These are phyloP conservation scores for Didymella glomerata DNA, from an alignment of 2,329 filamentous ascomycete genomes.

Conservation along the genomic window DNA sequence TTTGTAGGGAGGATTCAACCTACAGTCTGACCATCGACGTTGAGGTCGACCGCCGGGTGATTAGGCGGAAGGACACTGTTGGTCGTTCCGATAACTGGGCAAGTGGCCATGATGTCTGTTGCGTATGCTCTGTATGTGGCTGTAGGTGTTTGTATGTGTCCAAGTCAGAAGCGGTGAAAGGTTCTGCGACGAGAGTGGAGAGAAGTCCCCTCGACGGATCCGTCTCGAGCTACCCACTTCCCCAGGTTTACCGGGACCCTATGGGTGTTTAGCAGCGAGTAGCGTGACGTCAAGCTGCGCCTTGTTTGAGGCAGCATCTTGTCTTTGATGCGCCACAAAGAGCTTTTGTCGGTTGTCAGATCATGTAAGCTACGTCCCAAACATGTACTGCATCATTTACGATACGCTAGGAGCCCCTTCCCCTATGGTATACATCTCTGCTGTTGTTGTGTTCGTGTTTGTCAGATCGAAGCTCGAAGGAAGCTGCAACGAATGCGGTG, in stretches of 20 bases:
- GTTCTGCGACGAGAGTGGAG: constrained; percentile 15
- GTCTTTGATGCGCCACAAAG: background rate
- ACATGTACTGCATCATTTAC: background rate
- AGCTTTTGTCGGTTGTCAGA: background rate
- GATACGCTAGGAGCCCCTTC: background rate
- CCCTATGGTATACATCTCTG: background rate
- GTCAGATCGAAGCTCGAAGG: background rate
- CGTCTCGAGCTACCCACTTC: constrained; percentile 17
- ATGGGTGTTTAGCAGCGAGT: constrained; percentile 10
- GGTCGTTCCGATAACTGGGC: constrained; percentile 54
- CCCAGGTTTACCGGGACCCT: constrained; percentile 15
- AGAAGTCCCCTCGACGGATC: constrained; percentile 7
- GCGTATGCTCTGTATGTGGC: background rate
- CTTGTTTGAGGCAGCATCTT: background rate
- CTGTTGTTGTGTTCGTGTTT: background rate
- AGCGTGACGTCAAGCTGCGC: constrained; percentile 16
- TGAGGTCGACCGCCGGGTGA: constrained; percentile 52
- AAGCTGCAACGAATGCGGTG: constrained; percentile 1
- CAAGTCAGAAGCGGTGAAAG: background rate
- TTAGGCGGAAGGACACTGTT: constrained; percentile 56
- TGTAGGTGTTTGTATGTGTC: background rate
- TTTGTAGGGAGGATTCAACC: background rate
- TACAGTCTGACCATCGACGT: constrained; percentile 51
- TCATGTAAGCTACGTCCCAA: background rate
- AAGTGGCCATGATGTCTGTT: constrained; percentile 31